Percentiles rank a stretch among this genome's conserved stretches.
These are phyloP conservation scores for Prunus fruticosa DNA, from an alignment of 306 rosid species.

Conservation along the genomic window DNA sequence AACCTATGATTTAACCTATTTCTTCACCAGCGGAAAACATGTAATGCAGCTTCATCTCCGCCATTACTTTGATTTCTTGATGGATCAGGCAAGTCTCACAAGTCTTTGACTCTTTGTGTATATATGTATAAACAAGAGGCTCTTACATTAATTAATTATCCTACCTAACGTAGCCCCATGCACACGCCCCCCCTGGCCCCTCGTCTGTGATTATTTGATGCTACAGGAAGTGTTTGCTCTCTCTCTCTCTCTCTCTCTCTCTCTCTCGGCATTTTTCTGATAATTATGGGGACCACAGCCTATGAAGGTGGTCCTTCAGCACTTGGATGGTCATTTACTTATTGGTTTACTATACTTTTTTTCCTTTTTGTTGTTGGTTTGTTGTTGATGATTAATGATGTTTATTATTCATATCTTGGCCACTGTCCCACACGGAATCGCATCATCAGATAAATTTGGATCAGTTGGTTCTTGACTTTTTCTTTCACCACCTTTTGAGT, in stretches of 20 bases:
- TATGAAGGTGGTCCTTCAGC: neutral
- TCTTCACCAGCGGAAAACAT: conserved; percentile 43
- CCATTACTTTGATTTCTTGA: conserved; percentile 49
- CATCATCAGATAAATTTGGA: neutral
- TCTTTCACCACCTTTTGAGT: conserved; percentile 8
- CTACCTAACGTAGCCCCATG: conserved; percentile 23
- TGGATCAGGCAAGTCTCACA: conserved; percentile 70
- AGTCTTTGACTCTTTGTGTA: neutral
- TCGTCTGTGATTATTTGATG: neutral
- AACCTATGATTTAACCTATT: conserved; percentile 39
- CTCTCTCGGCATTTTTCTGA: neutral
- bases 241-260: neutral
- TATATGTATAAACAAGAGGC: too few relatives aligned
- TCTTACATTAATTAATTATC: neutral
- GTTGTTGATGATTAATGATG: neutral
- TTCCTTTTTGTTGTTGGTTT: neutral
- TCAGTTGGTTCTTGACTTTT: conserved; percentile 11
- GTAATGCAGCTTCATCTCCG: conserved; percentile 33
- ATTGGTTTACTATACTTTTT: neutral
- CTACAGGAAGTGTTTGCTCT: neutral
- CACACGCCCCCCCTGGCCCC: neutral
- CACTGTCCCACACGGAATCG: neutral
- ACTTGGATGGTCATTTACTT: neutral
- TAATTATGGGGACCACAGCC: neutral
- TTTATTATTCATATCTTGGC: neutral